Base-by-base conservation (phyloP, 495 filamentous ascomycete genomes). In the Bathelium albidoporum region DNA sequence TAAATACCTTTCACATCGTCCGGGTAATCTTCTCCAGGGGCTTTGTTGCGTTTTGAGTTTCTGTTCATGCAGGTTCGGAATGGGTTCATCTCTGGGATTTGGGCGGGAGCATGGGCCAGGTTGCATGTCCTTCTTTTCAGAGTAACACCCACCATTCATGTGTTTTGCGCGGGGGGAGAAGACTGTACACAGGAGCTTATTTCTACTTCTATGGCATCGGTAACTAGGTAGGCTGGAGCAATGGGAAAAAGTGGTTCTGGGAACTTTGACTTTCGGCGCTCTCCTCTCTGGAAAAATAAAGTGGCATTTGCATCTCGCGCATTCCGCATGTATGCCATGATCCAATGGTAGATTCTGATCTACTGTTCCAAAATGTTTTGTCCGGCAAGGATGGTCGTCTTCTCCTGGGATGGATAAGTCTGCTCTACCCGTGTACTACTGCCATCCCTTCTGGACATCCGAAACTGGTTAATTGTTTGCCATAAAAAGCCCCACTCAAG, bases 141-240 rank as follows among this genome's bases (percentile, higher is more conserved):
- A 12, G 20, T 55, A 55, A 55, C 29, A 55, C n/a, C n/a, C n/a
- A n/a, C n/a, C 49, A 55, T 12, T 10, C 26, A 39, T 39, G 34
- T 39, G 34, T 14, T 39, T 39, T 55, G 49, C 11, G 12, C 11
- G 12, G 7, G 24, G n/a, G 24, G 43, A 18, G 49, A 24, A 55
- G 24, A n/a, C 49, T 55, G 49, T 55, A 55, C 49, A 55, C 49
- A 55, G 12, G 49, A 55, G 24, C 7, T 20, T 9, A 55, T 55
- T 20, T 20, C 11, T 29, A 16, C 10, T 55, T 49, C 18, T n/a
- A 5, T 39, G 34, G 24, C 26, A 29, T 29, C 29, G 49, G 49
- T 55, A 55, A 3, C 22, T 55, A 55, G 49, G 49, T 55, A 55
- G 49, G 49, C 49, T 55, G 49, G 49, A 55, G 24, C 49, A 55